phyloP scores from a whole-genome alignment of 805 yeast species.

The Priceomyces haplophilus region DNA sequence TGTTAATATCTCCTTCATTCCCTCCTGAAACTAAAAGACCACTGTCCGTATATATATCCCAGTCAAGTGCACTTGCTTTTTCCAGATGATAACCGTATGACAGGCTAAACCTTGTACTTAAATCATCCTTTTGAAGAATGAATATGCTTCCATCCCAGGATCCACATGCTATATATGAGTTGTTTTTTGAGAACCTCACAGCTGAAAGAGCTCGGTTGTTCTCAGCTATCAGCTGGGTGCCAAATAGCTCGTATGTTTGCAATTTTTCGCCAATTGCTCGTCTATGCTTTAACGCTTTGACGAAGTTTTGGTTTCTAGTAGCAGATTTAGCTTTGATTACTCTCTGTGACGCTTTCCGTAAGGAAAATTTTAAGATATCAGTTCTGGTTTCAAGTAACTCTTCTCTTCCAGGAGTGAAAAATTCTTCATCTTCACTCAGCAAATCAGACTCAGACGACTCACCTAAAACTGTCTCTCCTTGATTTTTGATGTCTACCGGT shows the following conservation, averaged over 20 bases:
- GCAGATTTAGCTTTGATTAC: slow-evolving; percentile 28
- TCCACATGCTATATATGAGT: slow-evolving; percentile 52
- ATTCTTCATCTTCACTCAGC: slow-evolving; percentile 61
- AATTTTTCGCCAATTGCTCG: slow-evolving; percentile 38
- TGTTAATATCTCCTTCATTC: slow-evolving; percentile 32
- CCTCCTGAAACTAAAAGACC: slow-evolving; percentile 33
- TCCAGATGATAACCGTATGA: slow-evolving; percentile 51
- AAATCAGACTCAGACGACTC: slow-evolving; percentile 6
- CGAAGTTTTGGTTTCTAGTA: slow-evolving; percentile 32
- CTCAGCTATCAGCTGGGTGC: slow-evolving; percentile 60
- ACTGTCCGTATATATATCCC: slow-evolving; percentile 42
- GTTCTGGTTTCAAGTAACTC: slow-evolving; percentile 52
- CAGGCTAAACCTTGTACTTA: slow-evolving; percentile 28
- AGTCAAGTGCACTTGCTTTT: slow-evolving; percentile 68
- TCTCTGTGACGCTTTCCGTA: slow-evolving; percentile 44
- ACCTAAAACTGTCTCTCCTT: background rate
- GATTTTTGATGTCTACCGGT: background rate
- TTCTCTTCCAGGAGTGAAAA: slow-evolving; percentile 73
- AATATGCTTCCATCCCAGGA: slow-evolving; percentile 81
- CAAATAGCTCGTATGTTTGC: slow-evolving; percentile 43
- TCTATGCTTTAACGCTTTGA: slow-evolving; percentile 45
- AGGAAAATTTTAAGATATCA: slow-evolving; percentile 50
- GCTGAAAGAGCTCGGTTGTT: slow-evolving; percentile 68
- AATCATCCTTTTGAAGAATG: slow-evolving; percentile 40
- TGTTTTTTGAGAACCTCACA: slow-evolving; percentile 42